Percentiles rank a stretch among this genome's conserved stretches.
phyloP scores from a whole-genome alignment of 1,284 basidiomycete species.

The Ustilago nuda region DNA sequence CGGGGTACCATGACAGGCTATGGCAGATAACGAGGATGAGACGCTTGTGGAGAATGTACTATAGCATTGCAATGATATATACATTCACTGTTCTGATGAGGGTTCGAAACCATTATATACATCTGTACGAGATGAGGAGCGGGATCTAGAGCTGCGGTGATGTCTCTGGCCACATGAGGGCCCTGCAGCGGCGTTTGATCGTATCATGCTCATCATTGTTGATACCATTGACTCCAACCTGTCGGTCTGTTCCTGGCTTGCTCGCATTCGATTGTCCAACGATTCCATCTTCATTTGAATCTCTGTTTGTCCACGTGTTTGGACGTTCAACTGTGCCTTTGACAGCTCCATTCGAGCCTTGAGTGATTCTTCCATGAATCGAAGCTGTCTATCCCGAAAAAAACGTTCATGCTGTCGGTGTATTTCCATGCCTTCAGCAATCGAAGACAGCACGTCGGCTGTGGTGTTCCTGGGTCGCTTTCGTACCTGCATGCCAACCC shows the following conservation, averaged over 20 bases:
- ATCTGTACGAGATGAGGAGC: no score
- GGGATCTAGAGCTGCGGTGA: no score
- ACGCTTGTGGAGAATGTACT: neutral
- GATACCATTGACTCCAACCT: neutral
- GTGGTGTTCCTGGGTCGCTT: neutral
- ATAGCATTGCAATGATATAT: neutral
- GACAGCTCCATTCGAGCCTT: neutral
- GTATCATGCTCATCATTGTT: neutral
- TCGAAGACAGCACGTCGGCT: neutral
- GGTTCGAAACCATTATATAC: no score
- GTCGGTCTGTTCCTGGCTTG: neutral
- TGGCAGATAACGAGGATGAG: conserved; percentile 1
- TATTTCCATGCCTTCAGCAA: neutral
- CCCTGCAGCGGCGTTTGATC: no score
- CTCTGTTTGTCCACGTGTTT: neutral
- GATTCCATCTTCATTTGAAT: neutral
- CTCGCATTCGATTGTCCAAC: neutral
- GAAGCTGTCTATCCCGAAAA: neutral
- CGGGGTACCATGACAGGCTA: neutral
- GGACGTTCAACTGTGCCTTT: neutral
- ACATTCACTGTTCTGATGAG: neutral
- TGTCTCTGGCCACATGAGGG: no score
- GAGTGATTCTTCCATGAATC: neutral
- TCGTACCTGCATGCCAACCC: neutral
- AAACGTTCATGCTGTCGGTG: neutral